These are phyloP conservation scores for Lactarius sanguifluus DNA, from an alignment of 768 basidiomycete species.

Conservation along the genomic window DNA sequence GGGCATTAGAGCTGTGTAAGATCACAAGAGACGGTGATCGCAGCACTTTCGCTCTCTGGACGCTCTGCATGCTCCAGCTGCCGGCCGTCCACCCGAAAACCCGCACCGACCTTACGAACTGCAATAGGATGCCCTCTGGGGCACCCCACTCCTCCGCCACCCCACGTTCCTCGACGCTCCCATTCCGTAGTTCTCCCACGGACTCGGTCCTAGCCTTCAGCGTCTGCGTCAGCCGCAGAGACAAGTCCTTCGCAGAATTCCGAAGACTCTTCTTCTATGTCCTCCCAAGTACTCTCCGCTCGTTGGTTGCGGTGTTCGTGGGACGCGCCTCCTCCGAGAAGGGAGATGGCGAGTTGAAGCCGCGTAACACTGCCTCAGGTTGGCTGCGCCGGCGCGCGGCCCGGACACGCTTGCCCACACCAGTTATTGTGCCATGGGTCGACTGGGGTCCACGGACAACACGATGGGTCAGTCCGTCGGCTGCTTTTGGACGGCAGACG, in stretches of 20 bases:
- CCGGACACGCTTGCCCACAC: not conserved
- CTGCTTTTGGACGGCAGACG: not conserved
- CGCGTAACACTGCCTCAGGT: not conserved
- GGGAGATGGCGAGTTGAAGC: not conserved
- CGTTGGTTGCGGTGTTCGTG: not conserved
- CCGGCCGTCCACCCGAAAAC: constrained; percentile 9
- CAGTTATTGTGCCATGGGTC: constrained; percentile 10
- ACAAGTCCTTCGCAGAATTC: not conserved
- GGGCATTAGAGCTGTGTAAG: constrained; percentile 17
- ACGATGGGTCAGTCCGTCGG: constrained; percentile 9
- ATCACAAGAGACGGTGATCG: not conserved
- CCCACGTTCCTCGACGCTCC: constrained; percentile 3
- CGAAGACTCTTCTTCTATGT: constrained; percentile 3
- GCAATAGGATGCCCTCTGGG: not conserved
- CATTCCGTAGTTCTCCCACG: constrained; percentile 10
- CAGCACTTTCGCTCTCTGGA: not conserved
- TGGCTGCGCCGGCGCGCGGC: constrained; percentile 3
- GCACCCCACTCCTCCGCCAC: not conserved
- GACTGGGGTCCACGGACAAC: constrained; percentile 18
- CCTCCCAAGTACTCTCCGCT: constrained; percentile 7
- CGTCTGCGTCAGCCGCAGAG: constrained; percentile 1
- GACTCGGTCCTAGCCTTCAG: constrained; percentile 17
- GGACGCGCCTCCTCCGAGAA: not conserved
- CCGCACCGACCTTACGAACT: not conserved
- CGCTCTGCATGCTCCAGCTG: constrained; percentile 13